Percentiles rank a stretch among this genome's conserved stretches.
Conservation (phyloP, 495 filamentous ascomycete species). For the Penicillium paradoxum region DNA sequence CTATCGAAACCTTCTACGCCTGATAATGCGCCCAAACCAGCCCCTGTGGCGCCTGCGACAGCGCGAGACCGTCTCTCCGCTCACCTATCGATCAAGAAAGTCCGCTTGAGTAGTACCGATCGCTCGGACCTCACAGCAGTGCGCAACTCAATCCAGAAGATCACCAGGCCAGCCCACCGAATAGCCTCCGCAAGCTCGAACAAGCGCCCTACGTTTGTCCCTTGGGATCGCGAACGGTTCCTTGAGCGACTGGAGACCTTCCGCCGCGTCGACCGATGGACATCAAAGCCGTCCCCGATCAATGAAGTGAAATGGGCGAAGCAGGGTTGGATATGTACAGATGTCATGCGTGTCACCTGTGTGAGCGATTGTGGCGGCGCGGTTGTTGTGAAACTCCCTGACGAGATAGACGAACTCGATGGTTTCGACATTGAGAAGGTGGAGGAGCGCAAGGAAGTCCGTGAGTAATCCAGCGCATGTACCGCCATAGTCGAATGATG, state of each 20-base stretch:
- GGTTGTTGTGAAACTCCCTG: slow-evolving; percentile 73
- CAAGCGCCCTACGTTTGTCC: slow-evolving; percentile 61
- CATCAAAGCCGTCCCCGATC: slow-evolving; percentile 66
- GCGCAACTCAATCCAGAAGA: slow-evolving; percentile 26
- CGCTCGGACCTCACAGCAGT: slow-evolving; percentile 20
- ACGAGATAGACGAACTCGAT: slow-evolving; percentile 48
- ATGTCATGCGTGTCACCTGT: slow-evolving; percentile 76
- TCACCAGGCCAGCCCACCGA: slow-evolving; percentile 20
- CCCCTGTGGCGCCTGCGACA: slow-evolving; percentile 21
- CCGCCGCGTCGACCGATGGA: slow-evolving; percentile 82
- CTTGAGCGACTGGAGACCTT: slow-evolving; percentile 80
- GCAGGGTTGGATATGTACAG: slow-evolving; percentile 83
- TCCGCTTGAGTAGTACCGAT: slow-evolving; percentile 29
- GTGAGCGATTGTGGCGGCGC: slow-evolving; percentile 73
- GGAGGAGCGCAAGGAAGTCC: slow-evolving; percentile 59
- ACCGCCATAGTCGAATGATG: too few relatives aligned
- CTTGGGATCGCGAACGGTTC: slow-evolving; percentile 79
- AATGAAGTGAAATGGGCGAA: slow-evolving; percentile 96
- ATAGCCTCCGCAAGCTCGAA: slow-evolving; percentile 21
- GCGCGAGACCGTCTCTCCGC: slow-evolving; percentile 27
- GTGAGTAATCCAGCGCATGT: slow-evolving; percentile 26
- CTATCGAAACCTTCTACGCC: slow-evolving; percentile 34
- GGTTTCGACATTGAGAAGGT: slow-evolving; percentile 51
- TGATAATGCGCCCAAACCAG: slow-evolving; percentile 18
- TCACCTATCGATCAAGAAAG: slow-evolving; percentile 37